Conservation (phyloP, 805 yeast genomes). For the Metschnikowia lachancei region DNA sequence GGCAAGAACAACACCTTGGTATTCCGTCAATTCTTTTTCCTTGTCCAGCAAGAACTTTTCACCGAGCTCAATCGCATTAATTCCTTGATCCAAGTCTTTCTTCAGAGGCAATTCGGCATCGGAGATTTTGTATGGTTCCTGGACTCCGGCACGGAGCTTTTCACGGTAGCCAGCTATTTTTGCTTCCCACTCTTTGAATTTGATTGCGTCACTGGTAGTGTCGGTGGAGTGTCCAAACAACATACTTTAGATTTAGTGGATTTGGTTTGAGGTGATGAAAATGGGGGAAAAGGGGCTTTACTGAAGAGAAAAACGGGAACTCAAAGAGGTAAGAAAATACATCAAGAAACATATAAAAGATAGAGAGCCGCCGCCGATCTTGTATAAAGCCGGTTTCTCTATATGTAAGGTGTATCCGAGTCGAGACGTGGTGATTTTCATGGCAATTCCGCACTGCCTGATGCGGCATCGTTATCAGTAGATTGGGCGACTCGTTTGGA, state of each 20-base stretch:
- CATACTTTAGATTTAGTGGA: neutral
- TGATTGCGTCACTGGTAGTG: slow-evolving; percentile 11
- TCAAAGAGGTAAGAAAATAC: no score
- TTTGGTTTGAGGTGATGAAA: neutral
- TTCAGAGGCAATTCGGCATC: slow-evolving; percentile 15
- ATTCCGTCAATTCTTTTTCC: slow-evolving; percentile 15
- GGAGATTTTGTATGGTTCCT: slow-evolving; percentile 15
- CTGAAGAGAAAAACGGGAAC: neutral
- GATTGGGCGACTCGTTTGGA: no score
- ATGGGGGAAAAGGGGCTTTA: neutral
- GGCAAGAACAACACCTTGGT: slow-evolving; percentile 16
- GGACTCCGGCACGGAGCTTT: slow-evolving; percentile 23
- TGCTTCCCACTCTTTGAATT: slow-evolving; percentile 26
- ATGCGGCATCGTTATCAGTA: no score
- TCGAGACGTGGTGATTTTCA: no score
- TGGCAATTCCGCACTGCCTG: no score
- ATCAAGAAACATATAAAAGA: no score
- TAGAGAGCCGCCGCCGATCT: no score
- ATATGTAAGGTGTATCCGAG: no score
- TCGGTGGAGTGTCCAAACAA: slow-evolving; percentile 6
- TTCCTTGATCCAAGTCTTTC: slow-evolving; percentile 16
- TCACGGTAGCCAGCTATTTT: slow-evolving; percentile 32
- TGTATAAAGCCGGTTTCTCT: no score
- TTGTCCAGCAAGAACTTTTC: slow-evolving; percentile 11
- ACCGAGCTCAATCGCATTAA: slow-evolving; percentile 15